phyloP scores from a whole-genome alignment of 2,329 filamentous ascomycete species.

The Phyllosticta capitalensis region DNA sequence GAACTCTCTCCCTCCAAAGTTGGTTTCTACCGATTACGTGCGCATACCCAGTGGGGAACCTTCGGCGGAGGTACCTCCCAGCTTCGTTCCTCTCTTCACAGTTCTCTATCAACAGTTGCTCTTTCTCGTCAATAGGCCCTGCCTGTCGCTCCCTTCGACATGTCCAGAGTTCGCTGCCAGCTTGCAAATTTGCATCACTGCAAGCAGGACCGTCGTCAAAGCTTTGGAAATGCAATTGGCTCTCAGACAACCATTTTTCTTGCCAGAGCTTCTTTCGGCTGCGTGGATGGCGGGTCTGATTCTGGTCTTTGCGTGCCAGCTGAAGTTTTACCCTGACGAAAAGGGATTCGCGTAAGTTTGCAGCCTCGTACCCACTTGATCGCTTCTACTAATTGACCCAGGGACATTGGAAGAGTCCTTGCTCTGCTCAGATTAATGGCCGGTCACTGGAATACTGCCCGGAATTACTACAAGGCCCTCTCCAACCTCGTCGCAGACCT shows the following conservation, averaged over 20 bases:
- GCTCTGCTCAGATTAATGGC: conserved; percentile 5
- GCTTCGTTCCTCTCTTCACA: conserved; percentile 10
- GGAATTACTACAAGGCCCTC: conserved; percentile 8
- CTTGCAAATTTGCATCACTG: conserved; percentile 6
- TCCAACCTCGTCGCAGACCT: conserved; percentile 3
- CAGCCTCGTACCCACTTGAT: not conserved
- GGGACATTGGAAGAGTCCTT: conserved; percentile 4
- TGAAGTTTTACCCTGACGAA: conserved; percentile 1
- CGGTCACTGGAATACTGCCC: conserved; percentile 9
- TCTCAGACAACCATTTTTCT: conserved; percentile 8
- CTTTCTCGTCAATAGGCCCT: conserved; percentile 9
- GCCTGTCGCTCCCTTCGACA: conserved; percentile 2
- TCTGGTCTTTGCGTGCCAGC: conserved; percentile 7
- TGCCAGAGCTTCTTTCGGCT: conserved; percentile 7
- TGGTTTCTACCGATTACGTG: not conserved
- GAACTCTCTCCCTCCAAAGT: conserved; percentile 4
- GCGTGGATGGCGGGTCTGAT: conserved; percentile 10
- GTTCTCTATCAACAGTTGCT: conserved; percentile 9
- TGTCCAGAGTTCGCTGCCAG: conserved; percentile 8
- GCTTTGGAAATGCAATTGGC: conserved; percentile 10
- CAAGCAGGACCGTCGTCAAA: conserved; percentile 3
- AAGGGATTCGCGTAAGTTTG: conserved; percentile 5
- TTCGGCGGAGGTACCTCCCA: not conserved
- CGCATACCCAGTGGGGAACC: not conserved
- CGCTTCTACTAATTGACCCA: not conserved